Base-by-base conservation (phyloP, 176 grass and related monocot genomes). In the Triticum urartu region DNA sequence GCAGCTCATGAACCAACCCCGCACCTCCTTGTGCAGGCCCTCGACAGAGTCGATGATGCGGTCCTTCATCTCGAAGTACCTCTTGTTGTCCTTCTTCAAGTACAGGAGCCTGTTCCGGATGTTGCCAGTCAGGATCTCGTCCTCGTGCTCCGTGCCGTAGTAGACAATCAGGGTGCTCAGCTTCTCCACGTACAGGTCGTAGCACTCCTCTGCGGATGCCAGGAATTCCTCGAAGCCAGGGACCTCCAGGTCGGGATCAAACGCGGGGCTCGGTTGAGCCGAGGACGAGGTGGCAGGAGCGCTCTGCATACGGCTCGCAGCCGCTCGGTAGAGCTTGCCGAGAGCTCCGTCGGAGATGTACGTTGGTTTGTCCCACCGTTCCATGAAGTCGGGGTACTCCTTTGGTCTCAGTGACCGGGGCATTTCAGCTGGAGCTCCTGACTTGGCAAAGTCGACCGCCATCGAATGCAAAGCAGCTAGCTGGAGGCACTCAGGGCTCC, bases 51-150 rank as follows among this genome's bases (percentile, higher is more conserved):
- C 75, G 24, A 98, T 25, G 86, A 98, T 98, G 20, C 96, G 96
- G 81, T 98, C 96, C 84, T 91, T 98, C 87, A 95, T 84, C 80
- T 98, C 96, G 11, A 92, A 91, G 66, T 91, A 94, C 74, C 87
- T 86, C 82, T 91, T 98, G 80, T 91, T 95, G 79, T 94, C 93
- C 56, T 78, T 87, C 82, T 84, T 83, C 88, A 98, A 81, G 79
- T 95, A 95, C 75, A 92, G n/a, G 13, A 88, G 84, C 68, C 83
- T 91, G 85, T 92, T 92, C 30, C 87, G 76, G 86, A 98, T 89
- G 79, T 98, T 95, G 26, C 96, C 96, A 11, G 96, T 98, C 75
- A 98, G 82, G 77, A 98, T 98, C 88, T 98, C 96, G 9, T 98
- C 96, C 88, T 98, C 96, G 32, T 84, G 52, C 82, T 88, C 79